A percentile compares a stretch with the other conserved stretches of the same genome.
phyloP scores from a whole-genome alignment of 176 grass and related monocot genomes.

The Tuctoria greenei region DNA sequence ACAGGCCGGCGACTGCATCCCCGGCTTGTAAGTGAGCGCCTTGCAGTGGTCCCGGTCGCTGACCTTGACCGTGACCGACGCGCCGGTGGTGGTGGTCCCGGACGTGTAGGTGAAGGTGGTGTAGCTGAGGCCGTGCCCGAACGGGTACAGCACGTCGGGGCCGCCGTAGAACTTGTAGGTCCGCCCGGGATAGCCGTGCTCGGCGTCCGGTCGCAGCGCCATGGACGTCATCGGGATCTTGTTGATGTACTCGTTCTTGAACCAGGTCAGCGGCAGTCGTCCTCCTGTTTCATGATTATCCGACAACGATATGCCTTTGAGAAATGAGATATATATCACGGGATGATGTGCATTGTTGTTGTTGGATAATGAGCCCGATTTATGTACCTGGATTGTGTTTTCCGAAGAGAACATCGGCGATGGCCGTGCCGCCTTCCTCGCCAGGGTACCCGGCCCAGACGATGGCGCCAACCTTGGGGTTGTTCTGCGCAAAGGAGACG shows the following conservation, averaged over 20 bases:
- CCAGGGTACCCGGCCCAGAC: constrained; percentile 44
- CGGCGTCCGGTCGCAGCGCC: constrained; percentile 28
- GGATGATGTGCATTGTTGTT: background rate
- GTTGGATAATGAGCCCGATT: too few species aligned
- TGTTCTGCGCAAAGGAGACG: constrained; percentile 16
- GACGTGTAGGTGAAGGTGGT: constrained; percentile 37
- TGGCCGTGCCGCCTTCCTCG: constrained; percentile 35
- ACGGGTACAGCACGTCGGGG: constrained; percentile 30
- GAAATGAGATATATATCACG: background rate
- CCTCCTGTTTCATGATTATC: constrained; percentile 16
- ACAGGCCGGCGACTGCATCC: background rate
- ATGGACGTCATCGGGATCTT: constrained; percentile 51
- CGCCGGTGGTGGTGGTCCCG: background rate
- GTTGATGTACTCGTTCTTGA: constrained; percentile 34
- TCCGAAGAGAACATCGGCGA: constrained; percentile 42
- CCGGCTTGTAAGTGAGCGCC: constrained; percentile 32
- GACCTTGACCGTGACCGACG: background rate
- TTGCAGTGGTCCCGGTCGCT: constrained; percentile 27
- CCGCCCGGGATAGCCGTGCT: constrained; percentile 39
- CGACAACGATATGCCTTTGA: too few species aligned
- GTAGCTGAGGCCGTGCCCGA: constrained; percentile 45
- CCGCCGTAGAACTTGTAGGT: constrained; percentile 52
- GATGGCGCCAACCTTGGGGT: constrained; percentile 37
- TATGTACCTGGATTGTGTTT: constrained; percentile 23
- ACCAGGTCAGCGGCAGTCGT: constrained; percentile 46